Base-by-base conservation (phyloP, 1,139 yeast species). In the Saccharomyces uvarum region DNA sequence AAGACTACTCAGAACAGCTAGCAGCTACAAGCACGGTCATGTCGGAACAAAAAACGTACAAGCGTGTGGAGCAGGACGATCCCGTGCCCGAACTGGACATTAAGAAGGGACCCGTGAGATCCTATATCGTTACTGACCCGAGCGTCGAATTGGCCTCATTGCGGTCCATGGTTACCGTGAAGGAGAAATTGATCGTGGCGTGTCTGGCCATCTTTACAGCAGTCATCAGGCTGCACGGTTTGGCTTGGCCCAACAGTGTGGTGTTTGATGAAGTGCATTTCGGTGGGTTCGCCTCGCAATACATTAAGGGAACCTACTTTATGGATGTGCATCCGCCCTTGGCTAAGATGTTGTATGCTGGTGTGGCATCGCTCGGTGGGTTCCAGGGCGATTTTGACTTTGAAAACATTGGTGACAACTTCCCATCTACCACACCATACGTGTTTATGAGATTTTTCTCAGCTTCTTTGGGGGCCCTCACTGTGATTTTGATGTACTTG, bases 311-410 rank as follows among this genome's bases (percentile, higher is more conserved):
- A 44, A 73, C 73, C 21, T 88, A 78, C 72, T 89, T 90, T 73
- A 85, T 90, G 88, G 97, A 90, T 72, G 96, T 89, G 54, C 97
- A 90, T 70, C 97, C 97, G 28, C 97, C 97, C 3, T 77, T 89
- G 66, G 95, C 96, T 51, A 89, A 89, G 72, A 83, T 90, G 88
- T 73, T 90, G 55, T 87, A 81, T 72, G 96, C 95, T 2, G 88
- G 86, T 47, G 82, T 88, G 49, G 91, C 82, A 1, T 72, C 79
- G 49, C 60, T 86, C 31, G 89, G 86, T 52, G 96, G 96, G 0
- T 89, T 83, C 72, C 79, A 79, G 52, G 96, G 96, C 51, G 83
- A 81, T 63, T 88, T 88, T 66, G 78, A 75, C 56, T 89, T 90
- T 69, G 81, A 79, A 61, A 76, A 76, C 52, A 90, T 90, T 65